Evolutionary conservation across 78 protist genomes (phyloP).

Genomic region (Dictyostelium firmibasis): DNA sequence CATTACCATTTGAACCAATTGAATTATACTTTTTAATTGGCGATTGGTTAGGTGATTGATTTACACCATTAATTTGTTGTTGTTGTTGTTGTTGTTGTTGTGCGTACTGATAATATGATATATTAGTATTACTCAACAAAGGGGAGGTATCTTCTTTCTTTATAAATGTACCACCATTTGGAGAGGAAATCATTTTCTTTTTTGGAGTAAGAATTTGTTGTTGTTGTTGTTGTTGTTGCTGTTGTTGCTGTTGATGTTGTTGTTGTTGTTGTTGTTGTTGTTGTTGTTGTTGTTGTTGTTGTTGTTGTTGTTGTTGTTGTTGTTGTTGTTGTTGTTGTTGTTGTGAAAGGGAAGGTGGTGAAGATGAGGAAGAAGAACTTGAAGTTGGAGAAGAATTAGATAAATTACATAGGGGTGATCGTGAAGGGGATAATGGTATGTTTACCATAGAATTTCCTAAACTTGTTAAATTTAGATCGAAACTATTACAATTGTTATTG

Average conservation of each 20-base stretch:
- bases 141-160: constrained; percentile 10
- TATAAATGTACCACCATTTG: not conserved
- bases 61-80: not conserved
- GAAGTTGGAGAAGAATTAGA: not conserved
- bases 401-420: not conserved
- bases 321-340: not conserved
- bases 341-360: not conserved
- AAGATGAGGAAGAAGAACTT: not conserved
- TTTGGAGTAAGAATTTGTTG: constrained; percentile 10
- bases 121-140: not conserved
- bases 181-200: not conserved
- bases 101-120: not conserved
- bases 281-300: constrained; percentile 25
- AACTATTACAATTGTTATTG: not conserved
- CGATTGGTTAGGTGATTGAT: not conserved
- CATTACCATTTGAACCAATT: not conserved
- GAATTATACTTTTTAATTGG: not conserved
- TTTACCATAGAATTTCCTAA: not conserved
- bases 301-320: constrained; percentile 26
- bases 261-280: constrained; percentile 30
- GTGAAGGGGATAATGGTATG: not conserved
- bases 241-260: constrained; percentile 18
- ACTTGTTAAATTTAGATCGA: not conserved
- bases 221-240: not conserved
- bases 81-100: not conserved